phyloP scores from a whole-genome alignment of 2,329 filamentous ascomycete species.

The Aspergillus ruber region DNA sequence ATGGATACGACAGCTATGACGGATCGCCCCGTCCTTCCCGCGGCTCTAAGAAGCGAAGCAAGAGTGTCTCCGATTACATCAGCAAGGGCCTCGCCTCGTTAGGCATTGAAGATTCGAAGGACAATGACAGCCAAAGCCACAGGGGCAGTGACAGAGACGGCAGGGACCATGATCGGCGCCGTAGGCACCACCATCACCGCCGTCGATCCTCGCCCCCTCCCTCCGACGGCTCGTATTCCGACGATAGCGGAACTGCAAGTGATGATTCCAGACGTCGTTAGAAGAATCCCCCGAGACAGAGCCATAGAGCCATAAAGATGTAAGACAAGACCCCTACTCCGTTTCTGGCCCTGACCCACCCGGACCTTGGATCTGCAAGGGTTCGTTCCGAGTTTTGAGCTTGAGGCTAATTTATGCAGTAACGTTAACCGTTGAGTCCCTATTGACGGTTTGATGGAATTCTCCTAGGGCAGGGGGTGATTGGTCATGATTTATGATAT shows the following conservation, averaged over 20 bases:
- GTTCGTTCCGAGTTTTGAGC: too few relatives aligned
- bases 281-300: neutral
- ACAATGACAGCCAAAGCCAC: conserved; percentile 18
- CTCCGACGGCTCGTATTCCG: conserved; percentile 5
- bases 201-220: conserved; percentile 26
- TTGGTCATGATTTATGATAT: neutral
- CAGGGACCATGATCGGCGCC: conserved; percentile 33
- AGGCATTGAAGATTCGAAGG: conserved; percentile 30
- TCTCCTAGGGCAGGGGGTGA: neutral
- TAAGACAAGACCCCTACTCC: neutral
- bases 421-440: too few relatives aligned
- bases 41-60: conserved; percentile 37
- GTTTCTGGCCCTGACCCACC: too few relatives aligned
- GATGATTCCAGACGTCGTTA: neutral
- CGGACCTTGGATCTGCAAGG: too few relatives aligned
- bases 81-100: conserved; percentile 39
- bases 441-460: too few relatives aligned
- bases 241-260: neutral
- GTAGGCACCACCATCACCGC: conserved; percentile 9
- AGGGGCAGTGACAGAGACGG: conserved; percentile 15
- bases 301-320: neutral
- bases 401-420: too few relatives aligned
- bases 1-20: conserved; percentile 31
- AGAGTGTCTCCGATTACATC: conserved; percentile 41
- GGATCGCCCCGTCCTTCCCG: conserved; percentile 40